A percentile compares a stretch with the other conserved stretches of the same genome.
These are phyloP conservation scores for Rhodosporidiobolus sp. DNA, from an alignment of 768 basidiomycete species.

Conservation along the genomic window DNA sequence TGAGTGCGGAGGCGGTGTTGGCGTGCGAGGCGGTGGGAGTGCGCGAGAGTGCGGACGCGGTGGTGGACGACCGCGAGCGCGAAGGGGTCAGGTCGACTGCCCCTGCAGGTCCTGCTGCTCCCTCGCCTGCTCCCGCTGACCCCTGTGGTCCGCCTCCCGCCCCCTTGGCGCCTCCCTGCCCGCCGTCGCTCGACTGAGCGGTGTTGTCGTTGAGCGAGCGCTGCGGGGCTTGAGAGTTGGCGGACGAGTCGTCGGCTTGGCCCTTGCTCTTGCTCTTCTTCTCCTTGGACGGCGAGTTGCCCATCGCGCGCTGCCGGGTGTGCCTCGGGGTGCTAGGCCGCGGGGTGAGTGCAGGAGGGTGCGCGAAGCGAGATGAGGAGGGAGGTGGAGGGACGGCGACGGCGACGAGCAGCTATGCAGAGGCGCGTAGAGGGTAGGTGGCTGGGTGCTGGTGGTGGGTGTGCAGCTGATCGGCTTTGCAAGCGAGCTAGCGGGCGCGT, in stretches of 20 bases:
- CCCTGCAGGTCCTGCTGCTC: neutral
- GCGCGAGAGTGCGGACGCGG: conserved; percentile 1
- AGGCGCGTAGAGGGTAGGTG: no score
- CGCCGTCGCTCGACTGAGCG: neutral
- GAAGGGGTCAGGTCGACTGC: conserved; percentile 16
- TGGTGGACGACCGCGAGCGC: conserved; percentile 18
- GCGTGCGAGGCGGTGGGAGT: neutral
- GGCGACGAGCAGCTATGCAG: no score
- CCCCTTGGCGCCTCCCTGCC: neutral
- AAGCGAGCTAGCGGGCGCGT: no score
- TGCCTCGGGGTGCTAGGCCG: no score
- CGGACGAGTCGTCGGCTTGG: neutral
- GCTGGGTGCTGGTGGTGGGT: no score
- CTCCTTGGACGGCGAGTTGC: conserved; percentile 30
- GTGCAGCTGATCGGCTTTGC: no score
- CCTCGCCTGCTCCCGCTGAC: neutral
- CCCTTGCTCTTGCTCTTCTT: neutral
- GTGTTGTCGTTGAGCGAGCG: no score
- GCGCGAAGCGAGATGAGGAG: no score
- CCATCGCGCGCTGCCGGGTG: conserved; percentile 8
- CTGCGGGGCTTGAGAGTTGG: neutral
- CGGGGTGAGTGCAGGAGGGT: no score
- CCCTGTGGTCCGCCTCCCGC: neutral
- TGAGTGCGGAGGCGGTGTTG: neutral
- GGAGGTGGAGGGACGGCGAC: no score